These are phyloP conservation scores for Ciborinia camelliae DNA, from an alignment of 2,329 filamentous ascomycete genomes.

Conservation along the genomic window DNA sequence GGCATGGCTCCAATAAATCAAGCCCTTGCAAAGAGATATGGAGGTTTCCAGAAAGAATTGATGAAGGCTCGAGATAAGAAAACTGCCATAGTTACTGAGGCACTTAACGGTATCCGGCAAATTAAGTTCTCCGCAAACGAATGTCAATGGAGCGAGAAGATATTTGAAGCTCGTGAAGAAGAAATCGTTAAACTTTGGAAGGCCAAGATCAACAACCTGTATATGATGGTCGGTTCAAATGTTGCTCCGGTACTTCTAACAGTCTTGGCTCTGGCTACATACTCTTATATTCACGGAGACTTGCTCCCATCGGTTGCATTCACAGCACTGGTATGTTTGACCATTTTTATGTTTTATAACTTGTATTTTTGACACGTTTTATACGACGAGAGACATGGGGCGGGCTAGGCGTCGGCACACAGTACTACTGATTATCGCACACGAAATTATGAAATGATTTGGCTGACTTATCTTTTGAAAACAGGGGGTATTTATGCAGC, in stretches of 20 bases:
- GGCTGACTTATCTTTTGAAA: neutral
- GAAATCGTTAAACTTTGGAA: constrained; percentile 64
- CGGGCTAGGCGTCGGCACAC: no score
- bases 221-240: constrained; percentile 51
- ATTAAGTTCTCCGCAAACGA: constrained; percentile 80
- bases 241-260: constrained; percentile 69
- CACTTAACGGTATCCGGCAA: constrained; percentile 71
- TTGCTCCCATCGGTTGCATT: constrained; percentile 74
- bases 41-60: constrained; percentile 59
- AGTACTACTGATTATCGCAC: neutral
- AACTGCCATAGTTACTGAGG: constrained; percentile 69
- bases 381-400: neutral
- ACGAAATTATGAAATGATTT: neutral
- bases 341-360: neutral
- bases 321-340: constrained; percentile 54
- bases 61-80: constrained; percentile 75
- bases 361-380: neutral
- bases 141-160: constrained; percentile 66
- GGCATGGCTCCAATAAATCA: constrained; percentile 65
- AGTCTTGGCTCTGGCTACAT: constrained; percentile 64
- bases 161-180: constrained; percentile 59
- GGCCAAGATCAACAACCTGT: constrained; percentile 24
- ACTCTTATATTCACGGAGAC: constrained; percentile 58
- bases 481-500: constrained; percentile 60
- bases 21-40: constrained; percentile 60